Evolutionary conservation across 2,329 filamentous ascomycete genomes (phyloP).

Genomic region (Cladobotryum mycophilum): DNA sequence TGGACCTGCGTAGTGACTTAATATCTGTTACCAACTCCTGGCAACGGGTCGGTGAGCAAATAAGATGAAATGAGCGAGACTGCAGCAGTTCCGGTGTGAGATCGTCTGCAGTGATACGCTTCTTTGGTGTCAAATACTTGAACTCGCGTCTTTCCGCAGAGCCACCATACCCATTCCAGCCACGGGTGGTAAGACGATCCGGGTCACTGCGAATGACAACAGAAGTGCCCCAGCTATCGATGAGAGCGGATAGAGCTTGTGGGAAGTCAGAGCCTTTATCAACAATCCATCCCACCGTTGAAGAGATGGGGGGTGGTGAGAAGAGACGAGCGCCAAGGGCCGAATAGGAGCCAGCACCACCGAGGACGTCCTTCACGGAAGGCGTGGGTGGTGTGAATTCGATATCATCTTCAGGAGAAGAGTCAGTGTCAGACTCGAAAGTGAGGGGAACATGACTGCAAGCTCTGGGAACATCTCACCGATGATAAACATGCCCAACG

Average conservation of each 20-base stretch:
- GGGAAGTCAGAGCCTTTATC: conserved; percentile 90
- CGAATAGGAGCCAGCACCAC: conserved; percentile 81
- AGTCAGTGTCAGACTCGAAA: conserved; percentile 7
- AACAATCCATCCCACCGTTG: conserved; percentile 79
- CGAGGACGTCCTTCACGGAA: conserved; percentile 69
- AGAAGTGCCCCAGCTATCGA: conserved; percentile 71
- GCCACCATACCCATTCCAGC: conserved; percentile 83
- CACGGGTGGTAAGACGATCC: conserved; percentile 72
- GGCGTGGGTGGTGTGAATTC: conserved; percentile 68
- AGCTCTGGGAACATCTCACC: conserved; percentile 38
- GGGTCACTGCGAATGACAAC: conserved; percentile 62
- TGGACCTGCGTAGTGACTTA: conserved; percentile 46
- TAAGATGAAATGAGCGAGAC: conserved; percentile 77
- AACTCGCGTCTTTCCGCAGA: conserved; percentile 67
- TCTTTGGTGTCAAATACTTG: conserved; percentile 80
- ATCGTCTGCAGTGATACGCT: conserved; percentile 68
- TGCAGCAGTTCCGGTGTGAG: conserved; percentile 60
- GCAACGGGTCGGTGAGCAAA: conserved; percentile 74
- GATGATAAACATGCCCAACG: conserved; percentile 68
- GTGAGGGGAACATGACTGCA: background rate
- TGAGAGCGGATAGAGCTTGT: conserved; percentile 50
- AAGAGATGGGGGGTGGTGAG: conserved; percentile 61
- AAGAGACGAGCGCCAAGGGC: conserved; percentile 85
- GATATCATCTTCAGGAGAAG: conserved; percentile 68
- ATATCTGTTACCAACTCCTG: conserved; percentile 71